Base-by-base conservation (phyloP, 1,139 yeast species). In the Eremothecium gossypii region DNA sequence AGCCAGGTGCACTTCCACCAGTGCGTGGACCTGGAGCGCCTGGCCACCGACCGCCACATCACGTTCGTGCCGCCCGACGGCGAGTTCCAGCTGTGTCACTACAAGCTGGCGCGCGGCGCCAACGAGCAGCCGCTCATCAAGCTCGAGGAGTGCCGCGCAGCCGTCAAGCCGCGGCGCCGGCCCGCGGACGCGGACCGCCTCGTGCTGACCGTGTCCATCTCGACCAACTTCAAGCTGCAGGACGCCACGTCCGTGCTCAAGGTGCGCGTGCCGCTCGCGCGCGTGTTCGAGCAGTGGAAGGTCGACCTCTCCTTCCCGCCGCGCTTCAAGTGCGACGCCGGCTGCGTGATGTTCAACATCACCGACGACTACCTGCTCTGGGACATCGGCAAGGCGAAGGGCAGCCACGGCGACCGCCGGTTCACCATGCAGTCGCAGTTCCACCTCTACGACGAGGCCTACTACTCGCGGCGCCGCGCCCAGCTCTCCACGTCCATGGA, bases 41-140 rank as follows among this genome's bases (percentile, higher is more conserved):
- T 78, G 48, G 33, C 35, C 8, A 45, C 39, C 8, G 69, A 70
- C 41, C 77, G 71, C 47, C 67, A 74, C 40, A 77, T 83, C 38
- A 73, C 78, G 9, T 83, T 83, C 53, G 73, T 79, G 29, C 93
- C 94, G 7, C 93, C 91, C 2, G 94, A 83, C 64, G 91, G 89
- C 0, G 77, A 75, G 47, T 82, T 83, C 57, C 70, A 73, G 14
- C 68, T 83, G 31, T 74, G 79, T 45, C 71, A 76, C 11, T 76
- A 68, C 39, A 60, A 64, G 35, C 43, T 67, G n/a, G 60, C 60
- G 39, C 51, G 64, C 32, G 60, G 58, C 41, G 55, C 58, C 5
- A 49, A 50, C 26, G 77, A 77, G 50, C 81, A 54, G 27, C 66
- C 66, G 2, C 45, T 61, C 33, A 51, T 64, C 1, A 57, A 60